Conservation (phyloP, 2,329 filamentous ascomycete genomes). For the Aspergillus versicolor region DNA sequence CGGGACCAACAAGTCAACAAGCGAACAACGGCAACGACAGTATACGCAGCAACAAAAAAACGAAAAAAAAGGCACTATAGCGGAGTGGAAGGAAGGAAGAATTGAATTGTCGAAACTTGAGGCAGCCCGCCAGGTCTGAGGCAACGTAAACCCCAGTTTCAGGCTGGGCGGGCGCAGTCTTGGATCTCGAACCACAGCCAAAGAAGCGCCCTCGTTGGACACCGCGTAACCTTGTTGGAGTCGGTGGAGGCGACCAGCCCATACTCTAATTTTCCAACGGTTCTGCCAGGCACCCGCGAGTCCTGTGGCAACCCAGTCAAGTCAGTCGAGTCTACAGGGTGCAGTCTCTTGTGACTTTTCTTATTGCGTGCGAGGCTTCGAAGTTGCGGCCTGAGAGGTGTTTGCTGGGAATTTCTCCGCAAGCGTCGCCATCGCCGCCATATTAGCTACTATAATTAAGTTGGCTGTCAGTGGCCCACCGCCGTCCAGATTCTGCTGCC, state of each 20-base stretch:
- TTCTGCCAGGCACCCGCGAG: not conserved
- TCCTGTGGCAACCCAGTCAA: too few species aligned
- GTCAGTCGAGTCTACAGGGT: too few species aligned
- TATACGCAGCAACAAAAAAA: not conserved
- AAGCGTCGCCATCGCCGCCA: not conserved
- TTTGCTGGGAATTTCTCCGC: not conserved
- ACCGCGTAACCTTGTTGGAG: not conserved
- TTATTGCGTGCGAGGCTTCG: too few species aligned
- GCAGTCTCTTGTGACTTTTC: too few species aligned
- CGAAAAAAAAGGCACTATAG: not conserved
- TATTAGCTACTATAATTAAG: constrained; percentile 3
- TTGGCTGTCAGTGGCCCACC: not conserved
- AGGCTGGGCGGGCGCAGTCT: not conserved
- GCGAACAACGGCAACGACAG: not conserved
- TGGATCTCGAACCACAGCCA: not conserved
- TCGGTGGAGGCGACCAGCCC: not conserved
- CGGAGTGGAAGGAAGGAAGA: not conserved
- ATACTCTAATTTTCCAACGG: not conserved
- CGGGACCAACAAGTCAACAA: not conserved
- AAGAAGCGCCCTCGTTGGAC: not conserved
- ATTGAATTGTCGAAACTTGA: not conserved
- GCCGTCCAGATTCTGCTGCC: not conserved
- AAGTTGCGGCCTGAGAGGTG: not conserved
- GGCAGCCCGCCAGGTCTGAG: not conserved
- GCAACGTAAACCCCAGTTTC: constrained; percentile 4